Percentiles rank a stretch among this genome's conserved stretches.
These are phyloP conservation scores for Eimeria maxima DNA, from an alignment of 169 alveolate genomes.

Conservation along the genomic window DNA sequence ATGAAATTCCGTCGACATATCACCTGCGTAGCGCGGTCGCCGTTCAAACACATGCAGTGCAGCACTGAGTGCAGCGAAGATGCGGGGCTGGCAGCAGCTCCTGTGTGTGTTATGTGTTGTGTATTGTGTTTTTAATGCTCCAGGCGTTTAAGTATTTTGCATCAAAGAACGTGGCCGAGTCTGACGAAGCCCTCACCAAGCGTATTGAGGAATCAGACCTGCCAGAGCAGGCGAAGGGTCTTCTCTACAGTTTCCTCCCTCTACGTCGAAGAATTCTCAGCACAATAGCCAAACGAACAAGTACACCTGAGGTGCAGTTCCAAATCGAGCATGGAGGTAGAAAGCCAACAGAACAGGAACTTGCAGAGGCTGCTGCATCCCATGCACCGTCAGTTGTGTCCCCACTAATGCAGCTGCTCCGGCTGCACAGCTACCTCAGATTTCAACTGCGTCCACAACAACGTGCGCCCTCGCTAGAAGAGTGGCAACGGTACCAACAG, in stretches of 20 bases:
- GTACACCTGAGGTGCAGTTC: background rate
- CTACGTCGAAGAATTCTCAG: slow-evolving; percentile 26
- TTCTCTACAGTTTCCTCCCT: background rate
- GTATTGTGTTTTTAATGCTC: background rate
- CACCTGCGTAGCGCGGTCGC: background rate
- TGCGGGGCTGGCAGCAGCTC: background rate
- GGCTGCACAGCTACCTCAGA: slow-evolving; percentile 43
- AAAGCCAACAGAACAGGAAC: background rate
- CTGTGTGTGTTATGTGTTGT: background rate
- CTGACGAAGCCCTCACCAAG: background rate
- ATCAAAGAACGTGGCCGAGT: background rate
- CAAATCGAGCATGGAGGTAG: background rate
- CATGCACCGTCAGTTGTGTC: background rate
- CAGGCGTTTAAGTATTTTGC: slow-evolving; percentile 19
- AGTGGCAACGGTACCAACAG: slow-evolving; percentile 66
- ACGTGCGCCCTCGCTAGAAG: slow-evolving; percentile 55
- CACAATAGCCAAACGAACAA: background rate
- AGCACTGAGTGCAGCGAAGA: background rate
- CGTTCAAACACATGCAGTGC: background rate
- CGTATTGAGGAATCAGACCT: background rate
- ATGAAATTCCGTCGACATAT: background rate
- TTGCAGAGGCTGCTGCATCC: background rate
- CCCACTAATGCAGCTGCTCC: slow-evolving; percentile 42
- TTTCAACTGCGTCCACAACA: slow-evolving; percentile 61
- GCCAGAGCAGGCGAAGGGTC: background rate